Evolutionary conservation across 2,329 filamentous ascomycete species (phyloP).

Genomic region (Fusarium equiseti): DNA sequence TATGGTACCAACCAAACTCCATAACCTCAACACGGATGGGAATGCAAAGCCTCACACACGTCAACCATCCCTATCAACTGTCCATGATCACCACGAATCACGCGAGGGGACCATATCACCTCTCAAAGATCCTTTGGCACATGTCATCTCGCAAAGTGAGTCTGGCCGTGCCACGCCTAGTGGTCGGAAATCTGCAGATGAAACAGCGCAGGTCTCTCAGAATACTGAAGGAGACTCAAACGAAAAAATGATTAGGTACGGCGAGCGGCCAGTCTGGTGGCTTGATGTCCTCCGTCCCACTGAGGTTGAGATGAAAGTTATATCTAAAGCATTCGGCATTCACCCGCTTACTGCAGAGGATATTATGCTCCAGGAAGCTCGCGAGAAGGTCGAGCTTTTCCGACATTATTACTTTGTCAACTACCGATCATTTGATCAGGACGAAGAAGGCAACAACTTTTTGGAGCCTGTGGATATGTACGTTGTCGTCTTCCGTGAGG

Average conservation of each 20-base stretch:
- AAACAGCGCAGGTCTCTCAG: slow-evolving; percentile 35
- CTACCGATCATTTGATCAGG: slow-evolving; percentile 97
- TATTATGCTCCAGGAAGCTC: slow-evolving; percentile 96
- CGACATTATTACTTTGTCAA: slow-evolving; percentile 99
- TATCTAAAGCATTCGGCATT: slow-evolving; percentile 93
- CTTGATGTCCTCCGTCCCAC: slow-evolving; percentile 92
- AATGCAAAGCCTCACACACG: slow-evolving; percentile 61
- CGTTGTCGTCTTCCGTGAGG: slow-evolving; percentile 94
- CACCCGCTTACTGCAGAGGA: slow-evolving; percentile 96
- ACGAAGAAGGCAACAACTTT: slow-evolving; percentile 88
- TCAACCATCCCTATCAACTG: slow-evolving; percentile 58
- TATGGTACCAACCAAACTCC: slow-evolving; percentile 42
- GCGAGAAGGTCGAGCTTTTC: slow-evolving; percentile 98
- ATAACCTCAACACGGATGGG: slow-evolving; percentile 49
- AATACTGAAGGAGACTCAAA: slow-evolving; percentile 35
- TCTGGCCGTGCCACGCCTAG: slow-evolving; percentile 64
- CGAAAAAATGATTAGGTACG: slow-evolving; percentile 69
- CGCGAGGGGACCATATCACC: slow-evolving; percentile 49
- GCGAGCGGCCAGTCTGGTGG: slow-evolving; percentile 95
- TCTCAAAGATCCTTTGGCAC: slow-evolving; percentile 47
- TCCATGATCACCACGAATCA: slow-evolving; percentile 38
- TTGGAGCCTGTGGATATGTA: slow-evolving; percentile 98
- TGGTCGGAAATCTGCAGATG: slow-evolving; percentile 55
- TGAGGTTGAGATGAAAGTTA: slow-evolving; percentile 93
- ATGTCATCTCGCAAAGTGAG: slow-evolving; percentile 48